Evolutionary conservation across 495 filamentous ascomycete genomes (phyloP).

Genomic region (Trichoderma asperelloides): DNA sequence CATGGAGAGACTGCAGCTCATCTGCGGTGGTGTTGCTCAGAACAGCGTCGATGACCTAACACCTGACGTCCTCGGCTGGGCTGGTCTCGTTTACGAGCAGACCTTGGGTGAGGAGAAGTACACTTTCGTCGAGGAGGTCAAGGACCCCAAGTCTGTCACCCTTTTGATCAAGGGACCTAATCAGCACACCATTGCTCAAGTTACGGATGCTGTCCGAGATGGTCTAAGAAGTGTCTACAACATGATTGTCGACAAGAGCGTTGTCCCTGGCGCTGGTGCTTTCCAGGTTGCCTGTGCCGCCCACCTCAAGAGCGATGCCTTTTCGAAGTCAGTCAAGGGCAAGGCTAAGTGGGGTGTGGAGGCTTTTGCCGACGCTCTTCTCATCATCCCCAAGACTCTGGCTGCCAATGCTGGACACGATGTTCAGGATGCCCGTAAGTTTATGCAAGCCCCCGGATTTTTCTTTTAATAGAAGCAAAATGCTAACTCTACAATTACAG

Average conservation of each 20-base stretch:
- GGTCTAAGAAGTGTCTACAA: constrained; percentile 94
- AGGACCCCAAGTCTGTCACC: constrained; percentile 98
- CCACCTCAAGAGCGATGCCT: constrained; percentile 75
- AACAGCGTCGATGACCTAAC: constrained; percentile 93
- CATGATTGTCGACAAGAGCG: constrained; percentile 93
- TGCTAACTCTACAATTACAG: constrained; percentile 31
- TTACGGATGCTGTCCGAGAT: constrained; percentile 95
- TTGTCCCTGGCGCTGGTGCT: constrained; percentile 88
- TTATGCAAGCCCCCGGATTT: not conserved
- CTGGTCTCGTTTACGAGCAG: constrained; percentile 93
- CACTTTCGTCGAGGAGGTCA: constrained; percentile 97
- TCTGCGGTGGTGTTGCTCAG: constrained; percentile 83
- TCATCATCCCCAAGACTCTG: constrained; percentile 93
- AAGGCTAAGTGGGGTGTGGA: constrained; percentile 93
- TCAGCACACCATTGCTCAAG: constrained; percentile 88
- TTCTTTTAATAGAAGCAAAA: not conserved
- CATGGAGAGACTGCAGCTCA: constrained; percentile 94
- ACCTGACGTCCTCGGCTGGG: constrained; percentile 89
- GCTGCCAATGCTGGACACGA: constrained; percentile 95
- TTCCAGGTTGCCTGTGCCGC: constrained; percentile 92
- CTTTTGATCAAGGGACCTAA: constrained; percentile 97
- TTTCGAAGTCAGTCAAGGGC: constrained; percentile 83
- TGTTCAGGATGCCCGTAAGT: constrained; percentile 83
- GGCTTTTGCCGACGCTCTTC: constrained; percentile 87
- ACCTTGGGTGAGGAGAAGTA: constrained; percentile 98